Evolutionary conservation across 2,329 filamentous ascomycete species (phyloP).

Genomic region (Colletotrichum tabaci): DNA sequence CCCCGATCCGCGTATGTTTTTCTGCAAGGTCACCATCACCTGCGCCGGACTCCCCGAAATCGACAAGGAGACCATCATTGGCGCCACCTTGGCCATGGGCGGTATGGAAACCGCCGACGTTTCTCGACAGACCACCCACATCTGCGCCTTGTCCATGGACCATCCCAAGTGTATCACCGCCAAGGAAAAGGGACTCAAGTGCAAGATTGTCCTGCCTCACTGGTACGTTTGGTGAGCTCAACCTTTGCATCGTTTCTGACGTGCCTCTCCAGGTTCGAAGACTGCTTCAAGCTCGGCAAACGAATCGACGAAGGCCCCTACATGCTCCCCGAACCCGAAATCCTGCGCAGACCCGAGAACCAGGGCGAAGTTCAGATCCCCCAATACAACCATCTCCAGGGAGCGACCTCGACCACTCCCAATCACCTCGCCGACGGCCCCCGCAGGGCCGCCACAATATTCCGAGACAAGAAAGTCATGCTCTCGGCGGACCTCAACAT

Average conservation of each 20-base stretch:
- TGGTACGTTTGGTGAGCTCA: slow-evolving; percentile 69
- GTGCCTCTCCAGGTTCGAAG: slow-evolving; percentile 82
- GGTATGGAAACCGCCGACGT: slow-evolving; percentile 83
- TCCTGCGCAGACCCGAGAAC: slow-evolving; percentile 74
- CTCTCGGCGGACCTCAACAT: slow-evolving; percentile 83
- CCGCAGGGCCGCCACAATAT: slow-evolving; percentile 77
- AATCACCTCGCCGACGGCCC: slow-evolving; percentile 59
- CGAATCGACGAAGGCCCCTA: slow-evolving; percentile 93
- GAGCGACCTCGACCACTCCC: slow-evolving; percentile 71
- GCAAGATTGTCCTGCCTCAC: slow-evolving; percentile 91
- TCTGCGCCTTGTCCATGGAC: slow-evolving; percentile 85
- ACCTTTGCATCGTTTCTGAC: slow-evolving; percentile 41
- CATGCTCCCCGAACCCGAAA: slow-evolving; percentile 86
- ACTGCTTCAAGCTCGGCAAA: slow-evolving; percentile 93
- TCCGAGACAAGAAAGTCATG: slow-evolving; percentile 83
- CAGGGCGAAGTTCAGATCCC: slow-evolving; percentile 70
- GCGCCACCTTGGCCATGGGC: slow-evolving; percentile 90
- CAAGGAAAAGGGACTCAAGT: slow-evolving; percentile 74
- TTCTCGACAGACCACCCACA: slow-evolving; percentile 84
- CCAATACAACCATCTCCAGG: slow-evolving; percentile 73
- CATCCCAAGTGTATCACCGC: slow-evolving; percentile 79
- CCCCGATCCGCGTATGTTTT: slow-evolving; percentile 91
- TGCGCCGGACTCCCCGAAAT: slow-evolving; percentile 87
- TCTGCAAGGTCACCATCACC: slow-evolving; percentile 86
- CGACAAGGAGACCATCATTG: slow-evolving; percentile 93